Base-by-base conservation (phyloP, 2,329 filamentous ascomycete genomes). In the Botryotinia narcissicola region DNA sequence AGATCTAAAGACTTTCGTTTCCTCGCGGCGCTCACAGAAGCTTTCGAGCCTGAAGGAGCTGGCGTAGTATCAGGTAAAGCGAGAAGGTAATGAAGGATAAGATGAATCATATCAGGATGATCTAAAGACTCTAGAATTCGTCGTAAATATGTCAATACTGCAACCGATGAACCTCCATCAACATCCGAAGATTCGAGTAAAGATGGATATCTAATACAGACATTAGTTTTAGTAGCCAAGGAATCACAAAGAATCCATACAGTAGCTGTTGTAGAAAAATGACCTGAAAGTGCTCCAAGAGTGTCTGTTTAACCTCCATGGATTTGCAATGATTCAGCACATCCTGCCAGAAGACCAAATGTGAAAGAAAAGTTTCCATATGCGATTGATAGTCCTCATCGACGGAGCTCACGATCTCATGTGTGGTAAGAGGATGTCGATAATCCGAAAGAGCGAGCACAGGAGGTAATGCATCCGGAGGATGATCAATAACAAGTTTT, bases 261-360 rank as follows among this genome's bases (percentile, higher is more conserved):
- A 99, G 84, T 79, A 99, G 85, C 82, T 99, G 96, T 82, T 98
- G 94, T 70, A 99, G 85, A 81, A 99, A 99, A 48, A 99, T 90
- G 78, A 98, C 92, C 81, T 98, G 95, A 80, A 99, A 99, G 83
- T 99, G 96, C 81, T 99, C 96, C 46, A 99, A 87, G 69, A 99
- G 85, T 0, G 95, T 98, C 77, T 93, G 93, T 81, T 95, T 96
- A 78, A 99, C 94, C 80, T 98, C 95, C 1, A 91, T 86, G 5
- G 95, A 98, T 79, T 91, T 90, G 84, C 96, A 99, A 82, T 98
- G 95, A 81, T 98, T 96, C 75, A 99, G 85, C 48, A 98, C 95
- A 82, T 99, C 96, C 83, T 99, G 96, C 96, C 96, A 99, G 81
- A 99, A 99, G 9, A 97, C 86, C 67, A 99, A 87, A 80, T 98